Percentiles rank a stretch among this genome's conserved stretches.
phyloP scores from a whole-genome alignment of 495 filamentous ascomycete species.

The Pyronema domesticum region DNA sequence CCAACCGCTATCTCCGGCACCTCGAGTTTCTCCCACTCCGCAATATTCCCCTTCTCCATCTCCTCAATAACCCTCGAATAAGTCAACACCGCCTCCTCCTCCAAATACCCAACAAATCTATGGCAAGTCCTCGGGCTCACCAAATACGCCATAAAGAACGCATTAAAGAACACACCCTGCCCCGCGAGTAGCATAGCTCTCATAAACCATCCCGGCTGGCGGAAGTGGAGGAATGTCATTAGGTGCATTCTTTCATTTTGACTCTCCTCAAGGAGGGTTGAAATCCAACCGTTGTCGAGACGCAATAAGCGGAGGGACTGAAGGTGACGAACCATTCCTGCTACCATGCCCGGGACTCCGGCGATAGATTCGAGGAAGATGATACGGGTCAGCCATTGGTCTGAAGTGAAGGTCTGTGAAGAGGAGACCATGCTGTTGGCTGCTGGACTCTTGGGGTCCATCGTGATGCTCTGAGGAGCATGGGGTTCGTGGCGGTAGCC shows the following conservation, averaged over 20 bases:
- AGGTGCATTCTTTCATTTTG: conserved; percentile 97
- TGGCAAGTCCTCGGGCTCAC: conserved; percentile 78
- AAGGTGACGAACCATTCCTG: conserved; percentile 78
- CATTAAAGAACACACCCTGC: conserved; percentile 80
- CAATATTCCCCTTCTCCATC: conserved; percentile 63
- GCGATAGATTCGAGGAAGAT: conserved; percentile 91
- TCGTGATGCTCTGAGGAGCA: conserved; percentile 25
- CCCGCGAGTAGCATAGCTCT: conserved; percentile 48
- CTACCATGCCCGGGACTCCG: conserved; percentile 89
- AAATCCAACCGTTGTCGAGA: conserved; percentile 95
- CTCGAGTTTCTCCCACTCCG: conserved; percentile 55
- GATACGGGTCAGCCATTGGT: conserved; percentile 66
- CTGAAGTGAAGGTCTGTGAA: conserved; percentile 48
- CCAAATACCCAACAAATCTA: conserved; percentile 89
- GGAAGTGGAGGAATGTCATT: conserved; percentile 78
- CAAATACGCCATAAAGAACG: conserved; percentile 76
- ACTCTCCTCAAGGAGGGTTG: conserved; percentile 81
- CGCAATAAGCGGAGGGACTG: conserved; percentile 66
- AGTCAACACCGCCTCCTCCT: conserved; percentile 90
- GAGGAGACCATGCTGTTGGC: conserved; percentile 13
- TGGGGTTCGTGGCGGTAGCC: conserved; percentile 46
- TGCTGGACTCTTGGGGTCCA: conserved; percentile 26
- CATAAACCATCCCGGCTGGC: conserved; percentile 42
- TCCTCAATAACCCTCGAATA: conserved; percentile 77
- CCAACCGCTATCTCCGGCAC: conserved; percentile 73